Evolutionary conservation across 2,329 filamentous ascomycete genomes (phyloP).

Genomic region (Ophidiomyces ophidiicola): DNA sequence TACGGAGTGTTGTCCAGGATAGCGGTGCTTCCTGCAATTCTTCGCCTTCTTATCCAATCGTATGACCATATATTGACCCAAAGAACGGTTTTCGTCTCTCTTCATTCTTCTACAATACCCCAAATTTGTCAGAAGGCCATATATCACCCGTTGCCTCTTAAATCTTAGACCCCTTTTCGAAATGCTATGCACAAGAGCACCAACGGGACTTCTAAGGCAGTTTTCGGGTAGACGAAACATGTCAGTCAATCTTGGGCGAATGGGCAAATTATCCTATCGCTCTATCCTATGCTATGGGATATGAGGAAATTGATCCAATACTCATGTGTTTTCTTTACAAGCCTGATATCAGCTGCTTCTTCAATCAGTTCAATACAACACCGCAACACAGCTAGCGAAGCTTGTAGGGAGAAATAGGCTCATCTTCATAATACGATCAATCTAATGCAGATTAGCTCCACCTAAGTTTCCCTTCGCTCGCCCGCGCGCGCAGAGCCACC

Average conservation of each 20-base stretch:
- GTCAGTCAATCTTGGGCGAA: constrained; percentile 3
- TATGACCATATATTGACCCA: background rate
- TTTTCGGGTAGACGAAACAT: constrained; percentile 3
- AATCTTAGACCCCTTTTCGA: background rate
- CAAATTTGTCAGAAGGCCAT: constrained; percentile 4
- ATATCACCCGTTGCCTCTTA: too few species aligned
- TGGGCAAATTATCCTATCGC: background rate
- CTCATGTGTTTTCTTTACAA: too few species aligned
- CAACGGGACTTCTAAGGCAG: constrained; percentile 6
- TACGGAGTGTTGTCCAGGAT: too few species aligned
- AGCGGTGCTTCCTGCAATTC: background rate
- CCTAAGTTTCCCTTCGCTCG: constrained; percentile 32
- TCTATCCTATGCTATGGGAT: background rate
- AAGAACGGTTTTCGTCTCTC: too few species aligned
- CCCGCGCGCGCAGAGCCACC: constrained; percentile 32
- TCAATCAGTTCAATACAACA: constrained; percentile 1
- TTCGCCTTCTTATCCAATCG: background rate
- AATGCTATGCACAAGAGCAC: constrained; percentile 5
- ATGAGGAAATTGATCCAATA: too few species aligned
- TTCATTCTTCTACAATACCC: background rate
- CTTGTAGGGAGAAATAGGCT: background rate
- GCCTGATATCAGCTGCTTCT: background rate
- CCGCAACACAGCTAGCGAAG: constrained; percentile 5
- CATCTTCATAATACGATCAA: constrained; percentile 21
- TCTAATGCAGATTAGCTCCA: constrained; percentile 4